Percentiles rank a stretch among this genome's conserved stretches.
Evolutionary conservation across 2,329 filamentous ascomycete genomes (phyloP).

Genomic region (Emmonsiellopsis sp.): DNA sequence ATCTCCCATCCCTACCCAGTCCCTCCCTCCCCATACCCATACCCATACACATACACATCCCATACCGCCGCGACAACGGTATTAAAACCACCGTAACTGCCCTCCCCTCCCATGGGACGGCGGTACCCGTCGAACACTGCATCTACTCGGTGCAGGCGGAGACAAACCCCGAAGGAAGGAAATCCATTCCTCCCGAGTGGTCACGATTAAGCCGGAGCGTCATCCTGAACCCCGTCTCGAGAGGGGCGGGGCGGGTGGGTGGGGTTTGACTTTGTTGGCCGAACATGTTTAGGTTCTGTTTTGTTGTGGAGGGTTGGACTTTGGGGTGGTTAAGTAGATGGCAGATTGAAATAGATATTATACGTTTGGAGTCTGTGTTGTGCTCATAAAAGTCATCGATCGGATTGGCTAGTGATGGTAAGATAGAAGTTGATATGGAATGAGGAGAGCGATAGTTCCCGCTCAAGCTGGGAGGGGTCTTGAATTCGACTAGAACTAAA

Average conservation of each 20-base stretch:
- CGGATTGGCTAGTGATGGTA: no score
- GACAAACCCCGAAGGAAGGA: conserved; percentile 38
- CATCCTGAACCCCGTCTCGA: conserved; percentile 74
- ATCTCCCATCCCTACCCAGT: background rate
- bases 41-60: background rate
- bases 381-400: no score
- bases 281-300: conserved; percentile 44
- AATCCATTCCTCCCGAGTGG: conserved; percentile 24
- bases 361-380: no score
- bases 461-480: no score
- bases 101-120: conserved; percentile 54
- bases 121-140: conserved; percentile 58
- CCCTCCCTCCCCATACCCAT: background rate
- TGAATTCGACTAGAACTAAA: no score
- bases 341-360: no score
- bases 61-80: conserved; percentile 46
- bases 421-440: no score
- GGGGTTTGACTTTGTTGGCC: conserved; percentile 93
- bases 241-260: conserved; percentile 73
- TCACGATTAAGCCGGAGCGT: conserved; percentile 99
- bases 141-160: conserved; percentile 59
- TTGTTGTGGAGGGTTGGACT: background rate
- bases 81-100: conserved; percentile 48
- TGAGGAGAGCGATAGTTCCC: no score
- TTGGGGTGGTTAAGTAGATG: no score